Percentiles rank a stretch among this genome's conserved stretches.
These are phyloP conservation scores for Plasmopara halstedii DNA, from an alignment of 352 stramenopile species.

Conservation along the genomic window DNA sequence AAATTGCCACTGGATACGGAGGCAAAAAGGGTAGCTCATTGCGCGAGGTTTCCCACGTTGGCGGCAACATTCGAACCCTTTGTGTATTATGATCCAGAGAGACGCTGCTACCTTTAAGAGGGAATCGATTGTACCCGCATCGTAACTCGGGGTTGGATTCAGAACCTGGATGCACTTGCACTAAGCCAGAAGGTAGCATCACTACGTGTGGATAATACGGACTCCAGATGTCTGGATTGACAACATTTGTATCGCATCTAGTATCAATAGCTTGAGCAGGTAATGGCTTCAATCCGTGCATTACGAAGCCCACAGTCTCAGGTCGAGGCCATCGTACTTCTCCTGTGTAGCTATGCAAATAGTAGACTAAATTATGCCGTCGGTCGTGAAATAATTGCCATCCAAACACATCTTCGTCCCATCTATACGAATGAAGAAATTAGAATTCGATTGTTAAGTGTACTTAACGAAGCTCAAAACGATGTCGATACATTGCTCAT, in stretches of 20 bases:
- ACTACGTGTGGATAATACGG: conserved; percentile 50
- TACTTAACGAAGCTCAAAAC: conserved; percentile 3
- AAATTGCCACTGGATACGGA: conserved; percentile 45
- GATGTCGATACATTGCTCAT: background rate
- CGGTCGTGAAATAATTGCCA: conserved; percentile 48
- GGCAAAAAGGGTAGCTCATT: conserved; percentile 46
- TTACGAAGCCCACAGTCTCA: conserved; percentile 39
- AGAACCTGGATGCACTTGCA: conserved; percentile 29
- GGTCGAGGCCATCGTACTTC: conserved; percentile 64
- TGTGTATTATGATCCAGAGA: background rate
- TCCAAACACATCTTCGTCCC: conserved; percentile 35
- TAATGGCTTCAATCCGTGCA: conserved; percentile 35
- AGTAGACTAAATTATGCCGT: conserved; percentile 42
- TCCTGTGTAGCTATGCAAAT: conserved; percentile 60
- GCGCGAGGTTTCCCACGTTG: conserved; percentile 46
- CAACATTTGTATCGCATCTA: conserved; percentile 1
- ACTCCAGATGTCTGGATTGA: conserved; percentile 27
- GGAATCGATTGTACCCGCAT: conserved; percentile 51
- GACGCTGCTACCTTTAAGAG: conserved; percentile 9
- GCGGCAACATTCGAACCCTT: conserved; percentile 33
- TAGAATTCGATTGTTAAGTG: background rate
- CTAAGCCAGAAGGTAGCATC: conserved; percentile 46
- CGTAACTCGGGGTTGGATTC: conserved; percentile 18
- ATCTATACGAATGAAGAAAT: conserved; percentile 3
- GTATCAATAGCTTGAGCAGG: conserved; percentile 10